phyloP scores from a whole-genome alignment of 495 filamentous ascomycete genomes.

The Aspergillus haitiensis region DNA sequence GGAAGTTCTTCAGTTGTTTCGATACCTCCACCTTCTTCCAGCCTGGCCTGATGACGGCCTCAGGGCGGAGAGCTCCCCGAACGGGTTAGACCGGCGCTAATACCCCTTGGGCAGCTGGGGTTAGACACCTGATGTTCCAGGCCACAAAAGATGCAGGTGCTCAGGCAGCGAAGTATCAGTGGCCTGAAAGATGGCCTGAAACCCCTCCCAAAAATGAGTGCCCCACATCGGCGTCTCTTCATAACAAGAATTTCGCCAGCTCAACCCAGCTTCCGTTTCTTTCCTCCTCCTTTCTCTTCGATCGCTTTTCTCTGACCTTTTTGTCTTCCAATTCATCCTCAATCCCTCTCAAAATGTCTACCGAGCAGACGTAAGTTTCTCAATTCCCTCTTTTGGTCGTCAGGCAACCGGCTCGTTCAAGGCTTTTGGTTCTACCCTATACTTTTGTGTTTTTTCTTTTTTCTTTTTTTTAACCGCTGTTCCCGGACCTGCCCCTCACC shows the following conservation, averaged over 20 bases:
- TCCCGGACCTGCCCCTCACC: constrained; percentile 22
- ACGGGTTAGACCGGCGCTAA: constrained; percentile 23
- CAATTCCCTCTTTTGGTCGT: constrained; percentile 17
- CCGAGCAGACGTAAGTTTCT: constrained; percentile 86
- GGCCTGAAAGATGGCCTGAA: neutral
- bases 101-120: constrained; percentile 21
- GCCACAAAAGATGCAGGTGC: constrained; percentile 23
- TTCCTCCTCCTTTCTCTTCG: constrained; percentile 31
- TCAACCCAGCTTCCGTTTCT: constrained; percentile 30
- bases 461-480: constrained; percentile 6
- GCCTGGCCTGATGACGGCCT: constrained; percentile 43
- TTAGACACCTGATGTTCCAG: constrained; percentile 29
- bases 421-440: constrained; percentile 26
- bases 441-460: constrained; percentile 15
- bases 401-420: too few species aligned
- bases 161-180: constrained; percentile 16
- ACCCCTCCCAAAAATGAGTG: constrained; percentile 10
- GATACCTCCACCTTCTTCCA: constrained; percentile 28
- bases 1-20: neutral
- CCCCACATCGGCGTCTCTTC: constrained; percentile 21
- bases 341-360: constrained; percentile 67
- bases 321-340: constrained; percentile 30
- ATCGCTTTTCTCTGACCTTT: constrained; percentile 32
- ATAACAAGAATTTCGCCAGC: constrained; percentile 25
- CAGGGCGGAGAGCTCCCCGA: constrained; percentile 26